These are phyloP conservation scores for Penicillium desertorum DNA, from an alignment of 495 filamentous ascomycete species.

Conservation along the genomic window DNA sequence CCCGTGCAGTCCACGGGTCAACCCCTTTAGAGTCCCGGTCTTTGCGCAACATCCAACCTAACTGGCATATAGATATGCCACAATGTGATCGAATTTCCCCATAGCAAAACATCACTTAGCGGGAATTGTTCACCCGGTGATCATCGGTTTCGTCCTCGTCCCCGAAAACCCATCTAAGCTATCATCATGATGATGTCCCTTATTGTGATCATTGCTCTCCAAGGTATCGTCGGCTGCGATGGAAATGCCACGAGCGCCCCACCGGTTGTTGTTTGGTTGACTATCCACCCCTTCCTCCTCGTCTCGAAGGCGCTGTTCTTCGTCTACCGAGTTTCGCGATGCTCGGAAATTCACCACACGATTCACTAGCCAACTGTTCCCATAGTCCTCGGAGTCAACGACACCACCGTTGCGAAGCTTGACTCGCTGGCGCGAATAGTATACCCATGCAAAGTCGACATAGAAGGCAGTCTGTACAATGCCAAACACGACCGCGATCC, in stretches of 20 bases:
- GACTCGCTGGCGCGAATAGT: conserved; percentile 88
- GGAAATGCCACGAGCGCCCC: conserved; percentile 77
- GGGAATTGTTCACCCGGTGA: conserved; percentile 4
- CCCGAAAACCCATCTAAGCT: conserved; percentile 28
- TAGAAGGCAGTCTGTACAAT: conserved; percentile 89
- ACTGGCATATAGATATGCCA: neutral
- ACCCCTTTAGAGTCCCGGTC: neutral
- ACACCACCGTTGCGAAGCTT: conserved; percentile 89
- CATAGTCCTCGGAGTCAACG: conserved; percentile 88
- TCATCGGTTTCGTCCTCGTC: conserved; percentile 24
- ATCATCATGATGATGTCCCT: conserved; percentile 18
- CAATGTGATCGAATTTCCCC: neutral
- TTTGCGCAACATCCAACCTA: neutral
- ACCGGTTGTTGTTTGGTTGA: conserved; percentile 50
- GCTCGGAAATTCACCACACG: conserved; percentile 45
- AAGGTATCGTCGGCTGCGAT: conserved; percentile 78
- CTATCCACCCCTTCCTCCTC: conserved; percentile 32
- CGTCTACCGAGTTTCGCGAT: conserved; percentile 32
- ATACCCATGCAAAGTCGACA: conserved; percentile 95
- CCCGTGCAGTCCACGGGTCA: neutral
- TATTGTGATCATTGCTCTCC: conserved; percentile 47
- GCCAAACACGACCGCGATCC: conserved; percentile 78
- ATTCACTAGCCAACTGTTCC: conserved; percentile 71
- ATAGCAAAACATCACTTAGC: conserved; percentile 1
- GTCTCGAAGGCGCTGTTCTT: conserved; percentile 43